Percentiles rank a stretch among this genome's conserved stretches.
These are phyloP conservation scores for Spergularia bocconei DNA, from an alignment of 148 eudicot genomes.

Conservation along the genomic window DNA sequence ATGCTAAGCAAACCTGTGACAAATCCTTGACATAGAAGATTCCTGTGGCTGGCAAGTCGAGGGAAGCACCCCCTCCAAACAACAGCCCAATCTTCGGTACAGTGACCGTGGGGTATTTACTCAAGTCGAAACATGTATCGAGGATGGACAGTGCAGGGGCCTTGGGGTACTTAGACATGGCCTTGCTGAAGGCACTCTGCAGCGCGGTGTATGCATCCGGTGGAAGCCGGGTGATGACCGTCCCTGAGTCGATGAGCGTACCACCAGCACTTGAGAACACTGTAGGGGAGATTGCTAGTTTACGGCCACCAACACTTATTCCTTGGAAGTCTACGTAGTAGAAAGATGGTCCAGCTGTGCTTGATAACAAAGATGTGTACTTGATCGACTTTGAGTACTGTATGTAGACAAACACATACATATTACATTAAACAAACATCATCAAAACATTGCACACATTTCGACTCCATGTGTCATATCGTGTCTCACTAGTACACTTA, in stretches of 20 bases:
- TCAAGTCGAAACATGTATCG: slow-evolving; percentile 67
- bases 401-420: background rate
- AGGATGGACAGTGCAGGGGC: slow-evolving; percentile 49
- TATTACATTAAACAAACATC: background rate
- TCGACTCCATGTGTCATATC: too few species aligned
- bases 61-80: slow-evolving; percentile 39
- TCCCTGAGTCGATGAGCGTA: slow-evolving; percentile 73
- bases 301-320: slow-evolving; percentile 45
- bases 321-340: slow-evolving; percentile 48
- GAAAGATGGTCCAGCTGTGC: slow-evolving; percentile 39
- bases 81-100: slow-evolving; percentile 50
- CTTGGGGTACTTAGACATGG: slow-evolving; percentile 46
- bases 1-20: slow-evolving; percentile 59
- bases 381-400: slow-evolving; percentile 27
- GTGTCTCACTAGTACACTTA: too few species aligned
- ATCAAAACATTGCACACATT: too few species aligned
- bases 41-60: slow-evolving; percentile 40
- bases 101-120: slow-evolving; percentile 29
- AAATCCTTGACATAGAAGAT: slow-evolving; percentile 30
- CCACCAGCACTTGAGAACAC: slow-evolving; percentile 48
- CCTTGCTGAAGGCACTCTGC: slow-evolving; percentile 38
- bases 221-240: slow-evolving; percentile 67
- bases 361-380: slow-evolving; percentile 45
- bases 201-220: slow-evolving; percentile 55
- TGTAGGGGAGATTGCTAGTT: slow-evolving; percentile 42